Evolutionary conservation across 352 stramenopile genomes (phyloP).

Genomic region (Globisporangium nodosum): DNA sequence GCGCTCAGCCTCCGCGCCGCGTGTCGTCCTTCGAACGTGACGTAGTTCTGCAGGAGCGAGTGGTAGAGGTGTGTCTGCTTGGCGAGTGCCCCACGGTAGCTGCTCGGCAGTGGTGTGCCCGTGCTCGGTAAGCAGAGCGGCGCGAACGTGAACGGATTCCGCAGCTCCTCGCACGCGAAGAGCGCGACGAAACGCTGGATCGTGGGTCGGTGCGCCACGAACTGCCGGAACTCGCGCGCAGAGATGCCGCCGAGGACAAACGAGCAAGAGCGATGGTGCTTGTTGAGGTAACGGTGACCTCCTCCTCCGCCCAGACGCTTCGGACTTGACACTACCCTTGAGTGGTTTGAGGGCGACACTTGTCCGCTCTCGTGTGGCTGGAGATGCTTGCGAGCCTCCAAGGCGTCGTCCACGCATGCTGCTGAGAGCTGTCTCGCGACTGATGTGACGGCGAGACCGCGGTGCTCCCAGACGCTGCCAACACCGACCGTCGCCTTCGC

Average conservation of each 20-base stretch:
- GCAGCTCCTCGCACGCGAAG: slow-evolving; percentile 54
- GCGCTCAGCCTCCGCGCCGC: slow-evolving; percentile 29
- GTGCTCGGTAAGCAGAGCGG: slow-evolving; percentile 11
- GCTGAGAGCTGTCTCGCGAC: slow-evolving; percentile 21
- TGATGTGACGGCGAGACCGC: slow-evolving; percentile 12
- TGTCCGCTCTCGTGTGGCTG: not conserved
- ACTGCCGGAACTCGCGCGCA: slow-evolving; percentile 26
- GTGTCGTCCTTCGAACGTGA: slow-evolving; percentile 44
- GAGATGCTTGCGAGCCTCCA: not conserved
- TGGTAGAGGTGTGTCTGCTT: slow-evolving; percentile 42
- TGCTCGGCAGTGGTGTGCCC: slow-evolving; percentile 7
- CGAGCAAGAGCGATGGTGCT: not conserved
- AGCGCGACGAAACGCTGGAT: slow-evolving; percentile 44
- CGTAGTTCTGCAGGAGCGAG: slow-evolving; percentile 32
- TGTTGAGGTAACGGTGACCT: not conserved
- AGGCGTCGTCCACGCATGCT: slow-evolving; percentile 12
- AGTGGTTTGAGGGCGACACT: slow-evolving; percentile 1
- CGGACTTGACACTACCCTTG: not conserved
- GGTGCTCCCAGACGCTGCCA: slow-evolving; percentile 29
- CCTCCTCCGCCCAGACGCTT: not conserved
- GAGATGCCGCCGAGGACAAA: slow-evolving; percentile 7
- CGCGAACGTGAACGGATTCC: slow-evolving; percentile 56
- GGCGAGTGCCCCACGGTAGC: slow-evolving; percentile 10
- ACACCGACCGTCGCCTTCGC: slow-evolving; percentile 44
- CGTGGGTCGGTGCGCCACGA: slow-evolving; percentile 24